Base-by-base conservation (phyloP, 495 filamentous ascomycete genomes). In the Penicillium paradoxum region DNA sequence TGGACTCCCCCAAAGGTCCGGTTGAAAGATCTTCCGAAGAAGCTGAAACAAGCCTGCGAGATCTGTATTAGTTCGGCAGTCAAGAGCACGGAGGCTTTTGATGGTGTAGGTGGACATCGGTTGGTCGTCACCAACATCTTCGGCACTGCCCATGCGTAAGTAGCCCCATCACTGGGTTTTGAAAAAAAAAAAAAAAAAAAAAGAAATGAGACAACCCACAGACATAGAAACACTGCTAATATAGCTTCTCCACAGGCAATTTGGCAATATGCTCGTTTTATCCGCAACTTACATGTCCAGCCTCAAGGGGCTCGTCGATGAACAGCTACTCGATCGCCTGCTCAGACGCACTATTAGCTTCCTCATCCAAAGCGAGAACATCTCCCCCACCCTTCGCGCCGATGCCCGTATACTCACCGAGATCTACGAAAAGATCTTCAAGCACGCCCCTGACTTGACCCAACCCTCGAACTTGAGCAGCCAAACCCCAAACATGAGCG, bases 241-340 rank as follows among this genome's bases (percentile, higher is more conserved):
- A 4, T 29, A 2, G 2, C 27, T 55, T 36, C 7, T 27, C 24
- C 3, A 33, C 52, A 96, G 91, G 9, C 93, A 97, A 91, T 98
- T 95, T 69, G 93, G 93, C 45, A 98, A 97, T 64, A 83, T 97
- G 63, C 73, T 97, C 38, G 88, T 91, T 6, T 82, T 98, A 2
- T 82, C 89, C 18, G 90, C 92, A 1, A 87, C 84, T 4, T 92
- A 82, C 66, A 66, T 79, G 84, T 70, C 81, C 51, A 43, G 74
- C 29, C 79, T 90, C 0, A 62, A 59, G 2, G 60, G 69, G 8
- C 74, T 79, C 17, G 75, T 92, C 39, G 61, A 77, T 8, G 63
- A 63, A 42, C 62, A 76, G 0, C 62, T 63, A 3, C 72, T 95
- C 3, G 74, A 72, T 2, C 54, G 63, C 4, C 70, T 81, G 3